Conservation (phyloP, 139 green algal species). For the Chlorella sp. region DNA sequence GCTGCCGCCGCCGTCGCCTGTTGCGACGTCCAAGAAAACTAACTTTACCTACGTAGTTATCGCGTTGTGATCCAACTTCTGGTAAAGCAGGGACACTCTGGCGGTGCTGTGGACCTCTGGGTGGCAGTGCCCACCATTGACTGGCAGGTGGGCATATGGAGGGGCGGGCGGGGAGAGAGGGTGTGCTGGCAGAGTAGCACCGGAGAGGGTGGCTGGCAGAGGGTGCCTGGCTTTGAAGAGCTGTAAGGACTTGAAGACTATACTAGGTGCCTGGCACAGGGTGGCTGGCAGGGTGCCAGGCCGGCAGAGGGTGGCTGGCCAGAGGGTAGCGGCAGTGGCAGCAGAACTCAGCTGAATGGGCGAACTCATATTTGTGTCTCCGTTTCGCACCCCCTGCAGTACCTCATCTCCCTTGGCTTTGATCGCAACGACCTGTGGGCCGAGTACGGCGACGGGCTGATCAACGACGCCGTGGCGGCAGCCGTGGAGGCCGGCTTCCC, state of each 20-base stretch:
- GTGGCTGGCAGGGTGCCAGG: no score
- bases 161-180: background rate
- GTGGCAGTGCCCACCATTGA: conserved; percentile 1
- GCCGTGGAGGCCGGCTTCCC: conserved; percentile 8
- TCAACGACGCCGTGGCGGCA: background rate
- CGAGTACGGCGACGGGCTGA: background rate
- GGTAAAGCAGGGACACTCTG: background rate
- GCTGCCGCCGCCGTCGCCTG: background rate
- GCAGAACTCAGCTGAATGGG: no score
- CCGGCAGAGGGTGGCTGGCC: no score
- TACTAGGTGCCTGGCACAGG: no score
- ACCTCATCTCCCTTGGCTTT: background rate
- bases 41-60: background rate
- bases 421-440: background rate
- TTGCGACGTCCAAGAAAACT: no score
- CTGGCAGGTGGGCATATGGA: background rate
- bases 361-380: no score
- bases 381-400: no score
- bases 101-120: conserved; percentile 3
- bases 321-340: no score
- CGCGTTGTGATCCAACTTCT: background rate
- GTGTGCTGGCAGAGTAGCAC: background rate
- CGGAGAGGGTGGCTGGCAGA: background rate
- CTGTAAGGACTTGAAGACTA: no score
- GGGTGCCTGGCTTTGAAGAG: background rate